Evolutionary conservation across 129 eudicot species (phyloP), one percentile per base, ranked within the genome.

Genomic region (Dittrichia graveolens): DNA sequence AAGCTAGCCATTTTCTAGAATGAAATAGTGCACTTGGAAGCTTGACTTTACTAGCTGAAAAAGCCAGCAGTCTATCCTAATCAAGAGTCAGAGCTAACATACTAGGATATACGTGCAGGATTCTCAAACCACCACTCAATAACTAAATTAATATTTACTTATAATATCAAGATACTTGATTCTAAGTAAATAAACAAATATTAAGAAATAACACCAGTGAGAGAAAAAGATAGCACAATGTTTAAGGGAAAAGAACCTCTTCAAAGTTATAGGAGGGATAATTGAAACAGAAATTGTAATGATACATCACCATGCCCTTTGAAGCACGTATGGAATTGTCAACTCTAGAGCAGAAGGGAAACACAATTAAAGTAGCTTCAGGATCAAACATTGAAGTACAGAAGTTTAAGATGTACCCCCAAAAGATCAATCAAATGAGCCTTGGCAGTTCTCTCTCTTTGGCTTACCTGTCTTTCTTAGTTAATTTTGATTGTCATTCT

Each of bases 71-170:
- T 24, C 12, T 45, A 12, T 31, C 24, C 72, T 19, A 66, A 66
- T 66, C 42, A 13, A 24, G 58, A 46, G 44, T 57, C 42, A 46
- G 72, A 31, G 73, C 60, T 49, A 67, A 35, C 31, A 24, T 24
- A 24, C 31, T 24, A 24, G 31, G 31, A 24, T 24, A 24, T 24
- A 24, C 31, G 31, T 24, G 31, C 31, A 24, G 31, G 31, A 24
- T 24, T 24, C 31, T 24, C 31, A 24, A 24, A 24, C 2, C 1
- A 24, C 31, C 31, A 24, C 31, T 24, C 31, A 24, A 24, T 24
- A 24, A 24, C 31, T 2, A 24, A 24, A 24, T 24, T 24, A 24
- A 24, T 24, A 24, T 24, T 0, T 37, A 37, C 16, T 15, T 43
- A 47, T 14, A 40, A 65, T 10, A 65, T 44, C 34, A 6, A 44